Evolutionary conservation across 1,139 yeast species (phyloP).

Genomic region (Suhomyces anneliseae): DNA sequence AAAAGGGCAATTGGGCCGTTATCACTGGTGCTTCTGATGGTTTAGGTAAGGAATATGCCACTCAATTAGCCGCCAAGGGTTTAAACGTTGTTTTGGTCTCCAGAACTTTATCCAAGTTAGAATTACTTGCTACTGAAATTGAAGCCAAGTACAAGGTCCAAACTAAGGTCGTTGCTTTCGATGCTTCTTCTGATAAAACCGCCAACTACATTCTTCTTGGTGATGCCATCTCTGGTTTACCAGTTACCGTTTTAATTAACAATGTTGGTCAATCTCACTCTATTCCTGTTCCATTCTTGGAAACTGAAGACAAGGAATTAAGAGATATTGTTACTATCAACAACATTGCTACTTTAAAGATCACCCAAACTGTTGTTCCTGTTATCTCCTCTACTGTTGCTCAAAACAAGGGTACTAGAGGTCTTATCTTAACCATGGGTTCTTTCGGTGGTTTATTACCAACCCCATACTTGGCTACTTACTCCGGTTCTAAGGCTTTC

Average conservation of each 20-base stretch:
- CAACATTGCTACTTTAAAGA: constrained; percentile 77
- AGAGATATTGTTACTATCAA: constrained; percentile 80
- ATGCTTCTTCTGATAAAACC: constrained; percentile 61
- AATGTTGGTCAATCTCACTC: constrained; percentile 95
- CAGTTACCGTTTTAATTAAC: constrained; percentile 76
- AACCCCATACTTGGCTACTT: constrained; percentile 87
- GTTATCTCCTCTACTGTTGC: constrained; percentile 54
- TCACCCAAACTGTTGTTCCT: constrained; percentile 79
- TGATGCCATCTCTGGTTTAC: constrained; percentile 50
- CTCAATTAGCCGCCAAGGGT: constrained; percentile 82
- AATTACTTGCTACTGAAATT: constrained; percentile 64
- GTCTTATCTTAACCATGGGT: constrained; percentile 90
- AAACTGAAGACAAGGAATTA: constrained; percentile 73
- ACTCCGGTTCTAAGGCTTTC: constrained; percentile 95
- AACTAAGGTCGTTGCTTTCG: constrained; percentile 73
- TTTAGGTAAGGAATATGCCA: constrained; percentile 88
- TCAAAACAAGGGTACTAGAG: constrained; percentile 45
- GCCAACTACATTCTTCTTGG: constrained; percentile 54
- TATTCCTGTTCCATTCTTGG: constrained; percentile 90
- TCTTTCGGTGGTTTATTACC: constrained; percentile 95
- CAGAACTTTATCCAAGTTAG: constrained; percentile 78
- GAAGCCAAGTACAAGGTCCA: constrained; percentile 57
- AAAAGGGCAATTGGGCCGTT: constrained; percentile 75
- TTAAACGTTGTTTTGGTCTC: constrained; percentile 82
- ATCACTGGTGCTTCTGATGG: constrained; percentile 98